Evolutionary conservation across 2,329 filamentous ascomycete species (phyloP), one percentile per base, ranked within the genome.

Genomic region (Chrysosporium queenslandicum): DNA sequence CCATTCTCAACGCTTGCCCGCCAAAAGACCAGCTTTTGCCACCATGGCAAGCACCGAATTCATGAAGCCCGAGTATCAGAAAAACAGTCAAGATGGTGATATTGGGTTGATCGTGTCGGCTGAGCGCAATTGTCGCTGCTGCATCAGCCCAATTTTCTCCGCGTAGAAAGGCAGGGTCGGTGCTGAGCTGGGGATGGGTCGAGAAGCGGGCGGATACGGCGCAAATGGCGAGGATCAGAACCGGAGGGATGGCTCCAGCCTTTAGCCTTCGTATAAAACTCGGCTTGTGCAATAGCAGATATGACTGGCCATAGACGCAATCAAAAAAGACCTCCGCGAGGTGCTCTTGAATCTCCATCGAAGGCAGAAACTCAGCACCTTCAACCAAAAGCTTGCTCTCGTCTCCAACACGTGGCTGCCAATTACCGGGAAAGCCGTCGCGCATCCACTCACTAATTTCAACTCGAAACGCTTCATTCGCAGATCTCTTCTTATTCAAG

Each of bases 21-120:
- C 90, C 90, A 57, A 97, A 80, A 55, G 94, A 87, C 92, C 92
- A 98, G 66, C 90, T 96, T 58, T 91, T 80, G 12, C 90, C 91
- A 53, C 92, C 92, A 66, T 97, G 91, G 64, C 92, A 97, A 11
- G 91, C 97, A 52, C 92, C 92, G 61, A 97, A 97, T 63, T 96
- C 91, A 65, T 98, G 91, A 34, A 98, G 75, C 2, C 89, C 90
- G 14, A 97, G 77, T 16, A 97, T 80, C 7, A 97, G 69, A 55
- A 95, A 84, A 43, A 91, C 92, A 4, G 90, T 96, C 42, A 98
- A 71, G 39, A 96, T 94, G 2, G 91, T 97, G 57, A 97, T 92
- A 65, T 95, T 97, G 0, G 92, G 91, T 71, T 88, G 87, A 64
- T 97, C 92, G 62, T 94, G 96, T 60, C 89, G 81, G 63, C 83